Percentiles rank a stretch among this genome's conserved stretches.
phyloP scores from a whole-genome alignment of 2,329 filamentous ascomycete species.

The Phialemonium atrogriseum region DNA sequence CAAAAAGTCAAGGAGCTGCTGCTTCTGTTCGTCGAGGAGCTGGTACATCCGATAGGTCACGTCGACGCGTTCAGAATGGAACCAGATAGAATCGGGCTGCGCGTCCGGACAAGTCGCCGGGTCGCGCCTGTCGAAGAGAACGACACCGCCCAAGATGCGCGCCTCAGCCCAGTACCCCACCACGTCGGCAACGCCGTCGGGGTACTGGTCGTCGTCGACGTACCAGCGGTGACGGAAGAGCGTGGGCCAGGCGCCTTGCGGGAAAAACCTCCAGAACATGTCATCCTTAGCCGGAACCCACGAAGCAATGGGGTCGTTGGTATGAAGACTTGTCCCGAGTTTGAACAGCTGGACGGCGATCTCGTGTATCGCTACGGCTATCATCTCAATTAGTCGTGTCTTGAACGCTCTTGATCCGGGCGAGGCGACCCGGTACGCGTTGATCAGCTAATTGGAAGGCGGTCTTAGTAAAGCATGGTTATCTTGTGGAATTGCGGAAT shows the following conservation, averaged over 20 bases:
- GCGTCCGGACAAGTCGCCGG: not conserved
- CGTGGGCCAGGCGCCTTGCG: conserved; percentile 10
- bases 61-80: conserved; percentile 9
- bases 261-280: conserved; percentile 3
- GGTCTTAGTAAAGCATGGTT: too few relatives aligned
- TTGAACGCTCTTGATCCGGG: conserved; percentile 17
- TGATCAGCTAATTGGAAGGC: conserved; percentile 17
- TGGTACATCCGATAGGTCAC: conserved; percentile 16
- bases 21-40: conserved; percentile 12
- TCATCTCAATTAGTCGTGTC: conserved; percentile 21
- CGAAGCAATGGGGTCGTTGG: conserved; percentile 12
- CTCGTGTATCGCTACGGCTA: conserved; percentile 19
- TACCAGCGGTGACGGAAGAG: conserved; percentile 20
- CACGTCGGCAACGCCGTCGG: conserved; percentile 16
- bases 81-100: conserved; percentile 8
- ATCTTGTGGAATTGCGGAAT: too few relatives aligned
- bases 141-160: conserved; percentile 17
- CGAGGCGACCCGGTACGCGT: conserved; percentile 14
- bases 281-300: conserved; percentile 14
- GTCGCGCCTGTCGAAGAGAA: conserved; percentile 13
- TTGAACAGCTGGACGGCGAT: conserved; percentile 18
- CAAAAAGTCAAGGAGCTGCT: conserved; percentile 13
- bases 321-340: conserved; percentile 12
- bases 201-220: conserved; percentile 18
- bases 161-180: conserved; percentile 21